A percentile compares a stretch with the other conserved stretches of the same genome.
Evolutionary conservation across 495 filamentous ascomycete genomes (phyloP).

Genomic region (Tuber indicum): DNA sequence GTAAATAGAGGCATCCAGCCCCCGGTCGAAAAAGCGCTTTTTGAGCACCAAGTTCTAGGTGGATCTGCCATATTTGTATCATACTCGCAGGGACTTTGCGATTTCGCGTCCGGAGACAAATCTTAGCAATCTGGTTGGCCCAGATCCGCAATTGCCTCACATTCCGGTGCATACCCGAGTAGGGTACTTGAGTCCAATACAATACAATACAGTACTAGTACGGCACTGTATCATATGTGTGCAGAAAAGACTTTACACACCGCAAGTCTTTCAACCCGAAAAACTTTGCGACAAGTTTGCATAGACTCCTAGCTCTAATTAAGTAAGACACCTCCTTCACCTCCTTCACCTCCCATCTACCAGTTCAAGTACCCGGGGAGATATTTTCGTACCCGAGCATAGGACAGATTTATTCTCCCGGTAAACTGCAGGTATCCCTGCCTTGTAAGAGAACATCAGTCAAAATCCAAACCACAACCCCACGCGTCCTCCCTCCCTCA

Average conservation of each 20-base stretch:
- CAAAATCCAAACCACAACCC: background rate
- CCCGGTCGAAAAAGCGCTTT: background rate
- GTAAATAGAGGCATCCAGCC: background rate
- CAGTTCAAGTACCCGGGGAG: no score
- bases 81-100: background rate
- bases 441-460: background rate
- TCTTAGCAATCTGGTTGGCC: background rate
- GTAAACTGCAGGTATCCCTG: background rate
- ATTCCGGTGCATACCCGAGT: no score
- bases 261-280: background rate
- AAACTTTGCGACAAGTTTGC: background rate
- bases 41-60: background rate
- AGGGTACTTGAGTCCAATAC: background rate
- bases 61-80: background rate
- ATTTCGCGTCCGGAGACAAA: background rate
- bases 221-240: no score
- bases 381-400: no score
- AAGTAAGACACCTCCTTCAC: no score
- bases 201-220: no score
- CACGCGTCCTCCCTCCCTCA: background rate
- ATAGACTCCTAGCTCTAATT: no score
- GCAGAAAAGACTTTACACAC: no score
- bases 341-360: no score
- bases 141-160: background rate
- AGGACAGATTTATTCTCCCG: no score